These are phyloP conservation scores for Suhomyces tanzawaensis DNA, from an alignment of 805 yeast species.

Conservation along the genomic window DNA sequence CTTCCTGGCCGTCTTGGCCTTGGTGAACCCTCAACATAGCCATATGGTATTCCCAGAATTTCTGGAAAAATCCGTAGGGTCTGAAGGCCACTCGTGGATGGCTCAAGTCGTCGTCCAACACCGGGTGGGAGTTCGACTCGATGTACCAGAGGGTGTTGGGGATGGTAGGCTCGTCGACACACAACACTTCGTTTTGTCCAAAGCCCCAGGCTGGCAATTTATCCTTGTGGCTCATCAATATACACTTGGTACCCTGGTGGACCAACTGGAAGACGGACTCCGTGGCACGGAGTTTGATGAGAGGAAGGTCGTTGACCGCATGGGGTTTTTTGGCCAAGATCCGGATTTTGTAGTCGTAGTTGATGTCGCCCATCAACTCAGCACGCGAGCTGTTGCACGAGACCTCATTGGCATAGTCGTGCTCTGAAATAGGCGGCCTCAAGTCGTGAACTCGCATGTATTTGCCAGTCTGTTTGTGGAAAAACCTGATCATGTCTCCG, in stretches of 20 bases:
- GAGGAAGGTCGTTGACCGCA: constrained; percentile 29
- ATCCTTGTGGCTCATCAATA: constrained; percentile 67
- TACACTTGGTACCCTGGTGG: constrained; percentile 68
- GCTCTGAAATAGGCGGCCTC: constrained; percentile 87
- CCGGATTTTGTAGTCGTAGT: constrained; percentile 68
- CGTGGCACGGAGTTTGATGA: constrained; percentile 47
- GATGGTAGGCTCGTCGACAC: constrained; percentile 70
- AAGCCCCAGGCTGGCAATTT: constrained; percentile 81
- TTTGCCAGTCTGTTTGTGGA: constrained; percentile 66
- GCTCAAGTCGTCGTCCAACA: constrained; percentile 23
- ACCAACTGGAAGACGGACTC: constrained; percentile 68
- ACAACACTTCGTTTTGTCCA: constrained; percentile 83
- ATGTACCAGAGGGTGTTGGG: constrained; percentile 72
- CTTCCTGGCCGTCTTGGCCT: constrained; percentile 41
- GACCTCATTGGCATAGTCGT: constrained; percentile 86
- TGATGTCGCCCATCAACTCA: constrained; percentile 61
- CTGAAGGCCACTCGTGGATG: constrained; percentile 22
- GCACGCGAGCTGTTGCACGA: constrained; percentile 60
- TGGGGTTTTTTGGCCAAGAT: constrained; percentile 37
- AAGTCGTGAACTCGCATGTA: constrained; percentile 67
- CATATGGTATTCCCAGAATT: constrained; percentile 54
- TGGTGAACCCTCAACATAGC: constrained; percentile 51
- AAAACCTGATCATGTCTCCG: constrained; percentile 60
- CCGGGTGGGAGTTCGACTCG: constrained; percentile 63
- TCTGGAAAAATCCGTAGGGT: constrained; percentile 44